These are phyloP conservation scores for Calonectria hongkongensis DNA, from an alignment of 2,329 filamentous ascomycete genomes.

Conservation along the genomic window DNA sequence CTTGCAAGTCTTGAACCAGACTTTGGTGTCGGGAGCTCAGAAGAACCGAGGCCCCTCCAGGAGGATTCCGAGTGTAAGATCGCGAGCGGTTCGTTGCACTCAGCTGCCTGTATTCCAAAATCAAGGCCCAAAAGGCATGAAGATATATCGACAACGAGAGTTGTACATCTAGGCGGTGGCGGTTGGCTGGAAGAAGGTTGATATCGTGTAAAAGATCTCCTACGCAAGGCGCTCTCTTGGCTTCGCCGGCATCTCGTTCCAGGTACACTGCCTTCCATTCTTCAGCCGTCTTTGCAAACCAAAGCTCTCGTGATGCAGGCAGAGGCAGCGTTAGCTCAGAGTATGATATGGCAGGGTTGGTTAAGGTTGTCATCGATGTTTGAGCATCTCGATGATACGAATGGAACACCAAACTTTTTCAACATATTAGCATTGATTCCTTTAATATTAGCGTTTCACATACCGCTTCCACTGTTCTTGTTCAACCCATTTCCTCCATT, in stretches of 20 bases:
- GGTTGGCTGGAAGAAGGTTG: conserved; percentile 69
- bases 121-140: conserved; percentile 78
- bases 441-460: conserved; percentile 1
- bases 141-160: conserved; percentile 77
- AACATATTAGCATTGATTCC: conserved; percentile 38
- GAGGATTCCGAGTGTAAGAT: conserved; percentile 65
- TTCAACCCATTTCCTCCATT: conserved; percentile 80
- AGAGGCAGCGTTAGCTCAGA: conserved; percentile 80
- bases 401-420: conserved; percentile 75
- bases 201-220: conserved; percentile 75
- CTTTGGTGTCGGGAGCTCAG: conserved; percentile 76
- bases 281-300: conserved; percentile 77
- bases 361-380: conserved; percentile 79
- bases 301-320: conserved; percentile 77
- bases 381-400: conserved; percentile 80
- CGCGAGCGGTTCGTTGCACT: conserved; percentile 69
- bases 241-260: conserved; percentile 60
- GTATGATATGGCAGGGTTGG: conserved; percentile 80
- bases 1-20: conserved; percentile 74
- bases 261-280: conserved; percentile 80
- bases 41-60: conserved; percentile 65
- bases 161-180: conserved; percentile 72
- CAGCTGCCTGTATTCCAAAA: conserved; percentile 80
- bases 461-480: conserved; percentile 80
- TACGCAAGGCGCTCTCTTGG: conserved; percentile 68